Base-by-base conservation (phyloP, 2,329 filamentous ascomycete genomes). In the Diaporthe ilicicola region DNA sequence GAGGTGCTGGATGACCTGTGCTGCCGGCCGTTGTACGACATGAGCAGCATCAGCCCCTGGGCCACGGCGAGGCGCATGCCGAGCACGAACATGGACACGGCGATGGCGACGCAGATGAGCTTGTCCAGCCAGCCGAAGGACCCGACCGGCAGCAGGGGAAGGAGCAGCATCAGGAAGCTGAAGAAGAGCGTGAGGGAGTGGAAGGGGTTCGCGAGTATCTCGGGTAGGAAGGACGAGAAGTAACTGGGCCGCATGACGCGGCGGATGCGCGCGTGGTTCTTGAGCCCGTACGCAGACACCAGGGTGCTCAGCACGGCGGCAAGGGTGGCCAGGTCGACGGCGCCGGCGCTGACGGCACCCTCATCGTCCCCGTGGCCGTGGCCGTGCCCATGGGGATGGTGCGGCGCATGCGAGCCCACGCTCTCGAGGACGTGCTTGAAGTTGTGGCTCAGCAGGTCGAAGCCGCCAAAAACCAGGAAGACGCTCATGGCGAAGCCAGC, bases 401-500 rank as follows among this genome's bases (percentile, higher is more conserved):
- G 94, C 27, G 93, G 87, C 67, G 91, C 88, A 77, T 97, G 94
- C 19, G 87, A 87, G 17, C 91, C 91, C 24, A 89, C 77, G 17
- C 81, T 80, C 81, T 98, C 95, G 13, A 99, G 89, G n/a, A 94
- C 89, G 81, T 99, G 95, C 79, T 97, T 96, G 19, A 97, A 85
- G 72, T 94, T 95, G 80, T 99, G 96, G 50, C 94, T 97, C 73
- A 99, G 92, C 61, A 99, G 89, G 77, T 99, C 96, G 77, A 98
- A 92, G 24, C 95, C 95, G 86, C 97, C 97, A 82, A 99, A 99
- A n/a, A 97, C 89, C 15, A 99, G 89, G 73, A 98, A 94, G 48
- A 99, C 93, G 65, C 94, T 97, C 90, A 98, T 94, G 72, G 95
- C 96, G 74, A 99, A 97, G 22, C 96, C 96, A 44, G 95, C 94